Base-by-base conservation (phyloP, 225 moss, liverwort and hornwort genomes). In the Pseudoscleropodium purum region DNA sequence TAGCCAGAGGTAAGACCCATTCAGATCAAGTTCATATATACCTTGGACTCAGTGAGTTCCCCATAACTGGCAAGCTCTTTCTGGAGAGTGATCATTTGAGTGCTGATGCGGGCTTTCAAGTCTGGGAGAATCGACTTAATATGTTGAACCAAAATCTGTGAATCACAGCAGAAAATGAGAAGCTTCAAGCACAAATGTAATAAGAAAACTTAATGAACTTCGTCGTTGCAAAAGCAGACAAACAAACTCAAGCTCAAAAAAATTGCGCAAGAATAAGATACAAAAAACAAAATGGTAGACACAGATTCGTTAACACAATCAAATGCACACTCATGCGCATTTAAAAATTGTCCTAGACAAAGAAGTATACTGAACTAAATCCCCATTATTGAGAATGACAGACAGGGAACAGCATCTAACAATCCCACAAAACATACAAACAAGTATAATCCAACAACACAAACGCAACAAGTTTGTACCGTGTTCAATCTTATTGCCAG, bases 31-130 rank as follows among this genome's bases (percentile, higher is more conserved):
- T 81, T 79, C 54, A 68, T 10, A 31, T 47, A n/a, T 78, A 98
- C 98, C 97, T 99, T 99, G 10, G 99, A 97, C 81, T 99, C 99
- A 49, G 99, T 99, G 49, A 99, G 92, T 86, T 99, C 99, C 88
- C 99, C 99, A 81, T 99, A 99, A 86, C 99, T 95, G 70, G 96
- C 96, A 86, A 99, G 99, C 92, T 99, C 99, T 92, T 99, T 99
- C 90, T 99, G 99, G 86, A 99, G 90, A 52, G 95, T 94, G 72
- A 99, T 92, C 97, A 99, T 97, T 90, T 99, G 99, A 72, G 97
- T 95, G 88, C 99, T 94, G 74, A 99, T 99, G 88, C 99, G 94
- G 34, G 97, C 95, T 90, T 99, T 99, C 93, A 99, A 90, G 87
- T 99, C 99, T 83, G 99, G 99, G 82, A 99, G 94, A 76, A 99